Conservation (phyloP, 495 filamentous ascomycete species). For the Penicillium samsonianum region DNA sequence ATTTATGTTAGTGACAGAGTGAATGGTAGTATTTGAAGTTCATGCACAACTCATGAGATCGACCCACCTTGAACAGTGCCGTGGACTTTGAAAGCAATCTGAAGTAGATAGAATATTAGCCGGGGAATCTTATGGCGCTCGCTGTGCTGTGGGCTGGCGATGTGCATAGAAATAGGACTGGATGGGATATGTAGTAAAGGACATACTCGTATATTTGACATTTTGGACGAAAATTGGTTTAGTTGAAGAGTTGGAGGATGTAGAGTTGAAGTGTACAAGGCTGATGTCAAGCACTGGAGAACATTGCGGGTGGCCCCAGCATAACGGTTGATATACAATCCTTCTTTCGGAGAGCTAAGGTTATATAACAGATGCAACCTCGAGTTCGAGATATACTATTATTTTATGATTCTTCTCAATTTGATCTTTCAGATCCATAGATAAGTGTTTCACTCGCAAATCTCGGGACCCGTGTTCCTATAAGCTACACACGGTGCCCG, state of each 20-base stretch:
- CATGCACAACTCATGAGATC: neutral
- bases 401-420: neutral
- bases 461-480: neutral
- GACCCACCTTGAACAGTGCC: slow-evolving; percentile 54
- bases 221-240: slow-evolving; percentile 8
- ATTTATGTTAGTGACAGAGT: slow-evolving; percentile 11
- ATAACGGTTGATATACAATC: neutral
- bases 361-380: neutral
- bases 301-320: neutral
- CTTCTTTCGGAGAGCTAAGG: neutral
- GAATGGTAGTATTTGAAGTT: neutral
- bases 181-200: neutral
- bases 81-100: slow-evolving; percentile 56
- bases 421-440: too few species aligned
- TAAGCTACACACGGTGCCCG: neutral
- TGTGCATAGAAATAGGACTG: neutral
- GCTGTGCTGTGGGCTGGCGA: too few species aligned
- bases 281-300: neutral
- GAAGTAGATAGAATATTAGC: slow-evolving; percentile 4
- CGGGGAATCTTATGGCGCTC: neutral
- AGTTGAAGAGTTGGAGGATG: neutral
- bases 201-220: slow-evolving; percentile 25
- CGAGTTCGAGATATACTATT: neutral
- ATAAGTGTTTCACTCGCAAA: too few species aligned
- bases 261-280: slow-evolving; percentile 1